Percentiles rank a stretch among this genome's conserved stretches.
These are phyloP conservation scores for Fusarium staphyleae DNA, from an alignment of 2,329 filamentous ascomycete species.

Conservation along the genomic window DNA sequence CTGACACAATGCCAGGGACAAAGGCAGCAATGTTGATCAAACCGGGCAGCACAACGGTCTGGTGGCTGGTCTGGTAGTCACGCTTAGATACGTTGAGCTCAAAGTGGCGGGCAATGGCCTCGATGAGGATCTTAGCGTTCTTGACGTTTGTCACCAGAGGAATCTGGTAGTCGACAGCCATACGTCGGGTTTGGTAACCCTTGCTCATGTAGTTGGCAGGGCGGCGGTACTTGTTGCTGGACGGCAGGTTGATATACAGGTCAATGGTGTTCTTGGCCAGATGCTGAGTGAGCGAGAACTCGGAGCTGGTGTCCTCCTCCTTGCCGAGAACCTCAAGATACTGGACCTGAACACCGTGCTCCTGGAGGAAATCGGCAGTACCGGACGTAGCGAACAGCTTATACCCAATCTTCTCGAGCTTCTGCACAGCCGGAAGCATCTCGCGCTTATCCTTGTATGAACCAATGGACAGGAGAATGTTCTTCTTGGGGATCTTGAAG, in stretches of 20 bases:
- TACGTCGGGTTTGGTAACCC: slow-evolving; percentile 93
- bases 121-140: slow-evolving; percentile 96
- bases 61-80: slow-evolving; percentile 91
- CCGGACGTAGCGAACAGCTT: slow-evolving; percentile 96
- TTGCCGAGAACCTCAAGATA: slow-evolving; percentile 87
- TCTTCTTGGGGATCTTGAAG: slow-evolving; percentile 95
- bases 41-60: slow-evolving; percentile 75
- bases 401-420: slow-evolving; percentile 89
- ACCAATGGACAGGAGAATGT: slow-evolving; percentile 93
- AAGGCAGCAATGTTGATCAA: slow-evolving; percentile 83
- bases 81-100: slow-evolving; percentile 82
- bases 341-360: slow-evolving; percentile 90
- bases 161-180: slow-evolving; percentile 98
- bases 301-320: slow-evolving; percentile 86
- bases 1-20: slow-evolving; percentile 73
- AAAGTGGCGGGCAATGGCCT: slow-evolving; percentile 90
- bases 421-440: slow-evolving; percentile 91
- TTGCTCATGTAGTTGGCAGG: slow-evolving; percentile 99
- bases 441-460: slow-evolving; percentile 98
- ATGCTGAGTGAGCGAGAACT: slow-evolving; percentile 97
- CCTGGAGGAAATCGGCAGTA: slow-evolving; percentile 94
- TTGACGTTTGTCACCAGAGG: slow-evolving; percentile 98
- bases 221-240: slow-evolving; percentile 94
- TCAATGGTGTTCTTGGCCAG: slow-evolving; percentile 98
- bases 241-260: slow-evolving; percentile 99